phyloP scores from a whole-genome alignment of 2,329 filamentous ascomycete species.

The Daldinia sp. region DNA sequence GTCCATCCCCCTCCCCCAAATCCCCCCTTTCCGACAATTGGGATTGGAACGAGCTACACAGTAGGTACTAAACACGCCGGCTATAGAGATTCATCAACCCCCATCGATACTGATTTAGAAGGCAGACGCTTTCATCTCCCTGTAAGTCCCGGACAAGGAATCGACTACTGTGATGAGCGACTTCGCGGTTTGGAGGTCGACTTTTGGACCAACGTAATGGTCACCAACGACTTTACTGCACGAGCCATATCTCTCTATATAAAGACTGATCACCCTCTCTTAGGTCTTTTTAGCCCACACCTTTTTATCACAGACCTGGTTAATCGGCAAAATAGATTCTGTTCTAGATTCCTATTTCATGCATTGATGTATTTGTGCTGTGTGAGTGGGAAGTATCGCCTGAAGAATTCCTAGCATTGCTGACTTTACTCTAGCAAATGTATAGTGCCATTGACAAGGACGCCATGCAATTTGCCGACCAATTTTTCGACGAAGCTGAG shows the following conservation, averaged over 20 bases:
- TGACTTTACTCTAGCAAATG: conserved; percentile 46
- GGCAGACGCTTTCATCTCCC: conserved; percentile 19
- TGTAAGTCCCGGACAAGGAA: conserved; percentile 5
- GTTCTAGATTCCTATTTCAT: conserved; percentile 49
- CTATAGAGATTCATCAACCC: neutral
- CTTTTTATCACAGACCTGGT: conserved; percentile 49
- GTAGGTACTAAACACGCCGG: no score
- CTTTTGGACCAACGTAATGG: conserved; percentile 48
- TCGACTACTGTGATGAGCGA: conserved; percentile 42
- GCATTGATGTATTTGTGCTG: conserved; percentile 48
- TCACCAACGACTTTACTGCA: conserved; percentile 45
- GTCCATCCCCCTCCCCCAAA: conserved; percentile 5
- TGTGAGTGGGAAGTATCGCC: conserved; percentile 41
- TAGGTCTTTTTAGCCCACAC: conserved; percentile 48
- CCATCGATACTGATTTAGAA: neutral
- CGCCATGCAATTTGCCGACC: conserved; percentile 27
- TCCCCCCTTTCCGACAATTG: no score
- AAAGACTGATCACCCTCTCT: conserved; percentile 50
- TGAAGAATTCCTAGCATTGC: neutral
- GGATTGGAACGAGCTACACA: no score
- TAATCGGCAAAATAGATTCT: conserved; percentile 37
- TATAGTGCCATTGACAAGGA: conserved; percentile 45
- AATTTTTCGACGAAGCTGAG: conserved; percentile 44
- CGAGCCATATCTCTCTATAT: conserved; percentile 49
- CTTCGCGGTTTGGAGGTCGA: conserved; percentile 43